Conservation (phyloP, 1,139 yeast species). For the Waltiozyma sp. region DNA sequence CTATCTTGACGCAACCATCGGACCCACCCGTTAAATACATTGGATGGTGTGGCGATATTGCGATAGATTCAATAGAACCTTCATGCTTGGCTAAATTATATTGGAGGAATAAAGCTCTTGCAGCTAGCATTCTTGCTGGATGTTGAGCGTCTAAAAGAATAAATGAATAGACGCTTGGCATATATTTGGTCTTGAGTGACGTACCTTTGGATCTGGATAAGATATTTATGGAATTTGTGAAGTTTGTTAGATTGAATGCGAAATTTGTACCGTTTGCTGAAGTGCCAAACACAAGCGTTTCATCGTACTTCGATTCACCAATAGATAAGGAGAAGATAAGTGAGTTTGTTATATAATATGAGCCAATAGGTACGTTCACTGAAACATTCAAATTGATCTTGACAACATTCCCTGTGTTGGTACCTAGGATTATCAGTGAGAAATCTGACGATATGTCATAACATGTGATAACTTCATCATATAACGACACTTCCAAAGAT, state of each 20-base stretch:
- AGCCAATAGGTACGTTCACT: conserved; percentile 34
- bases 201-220: conserved; percentile 26
- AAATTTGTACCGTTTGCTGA: conserved; percentile 35
- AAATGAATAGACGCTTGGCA: conserved; percentile 28
- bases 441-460: conserved; percentile 43
- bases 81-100: conserved; percentile 29
- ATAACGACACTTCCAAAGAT: conserved; percentile 13
- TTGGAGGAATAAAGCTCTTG: conserved; percentile 26
- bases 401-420: conserved; percentile 53
- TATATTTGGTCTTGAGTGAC: conserved; percentile 24
- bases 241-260: conserved; percentile 32
- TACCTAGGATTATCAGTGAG: conserved; percentile 46
- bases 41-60: conserved; percentile 44
- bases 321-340: conserved; percentile 36
- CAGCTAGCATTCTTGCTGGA: conserved; percentile 25
- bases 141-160: conserved; percentile 31
- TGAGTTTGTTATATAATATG: conserved; percentile 36
- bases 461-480: conserved; percentile 31
- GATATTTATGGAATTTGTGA: conserved; percentile 24
- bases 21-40: conserved; percentile 48
- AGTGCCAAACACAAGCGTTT: conserved; percentile 32
- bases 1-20: conserved; percentile 42
- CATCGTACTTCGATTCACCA: conserved; percentile 29
- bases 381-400: conserved; percentile 39
- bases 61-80: conserved; percentile 28